Conservation (phyloP, 352 stramenopile genomes). For the Phytophthora sp. region DNA sequence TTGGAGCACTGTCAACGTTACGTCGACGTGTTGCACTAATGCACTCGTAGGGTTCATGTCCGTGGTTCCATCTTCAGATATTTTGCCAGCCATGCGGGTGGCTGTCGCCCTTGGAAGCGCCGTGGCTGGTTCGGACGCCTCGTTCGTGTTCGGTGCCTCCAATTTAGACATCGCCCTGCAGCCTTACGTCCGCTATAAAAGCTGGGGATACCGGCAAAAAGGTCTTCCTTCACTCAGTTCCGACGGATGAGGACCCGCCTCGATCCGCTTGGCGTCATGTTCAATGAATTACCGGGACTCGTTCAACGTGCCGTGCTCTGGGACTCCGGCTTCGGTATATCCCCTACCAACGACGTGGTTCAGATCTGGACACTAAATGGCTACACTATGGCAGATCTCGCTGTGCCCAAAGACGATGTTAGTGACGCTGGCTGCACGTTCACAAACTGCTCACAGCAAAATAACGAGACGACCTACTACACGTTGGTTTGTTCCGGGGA, state of each 20-base stretch:
- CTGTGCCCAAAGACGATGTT: slow-evolving; percentile 25
- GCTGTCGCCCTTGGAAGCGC: too few relatives aligned
- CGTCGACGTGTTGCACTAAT: too few relatives aligned
- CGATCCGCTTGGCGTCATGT: slow-evolving; percentile 18
- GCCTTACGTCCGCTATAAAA: slow-evolving; percentile 34
- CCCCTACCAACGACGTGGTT: slow-evolving; percentile 18
- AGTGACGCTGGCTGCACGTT: slow-evolving; percentile 18
- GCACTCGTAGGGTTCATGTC: too few relatives aligned
- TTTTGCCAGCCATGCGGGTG: too few relatives aligned
- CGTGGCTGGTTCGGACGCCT: slow-evolving; percentile 4
- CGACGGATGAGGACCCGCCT: slow-evolving; percentile 16
- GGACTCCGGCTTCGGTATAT: slow-evolving; percentile 41
- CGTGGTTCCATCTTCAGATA: too few relatives aligned
- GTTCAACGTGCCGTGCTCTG: slow-evolving; percentile 46
- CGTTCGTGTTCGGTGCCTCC: slow-evolving; percentile 38
- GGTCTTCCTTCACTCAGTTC: slow-evolving; percentile 16
- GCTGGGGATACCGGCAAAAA: background rate
- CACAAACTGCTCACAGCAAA: slow-evolving; percentile 38
- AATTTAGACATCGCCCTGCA: slow-evolving; percentile 48
- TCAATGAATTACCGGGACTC: slow-evolving; percentile 29
- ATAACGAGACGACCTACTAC: slow-evolving; percentile 15
- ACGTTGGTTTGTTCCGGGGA: slow-evolving; percentile 32
- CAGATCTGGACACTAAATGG: slow-evolving; percentile 28
- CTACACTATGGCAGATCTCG: slow-evolving; percentile 36
- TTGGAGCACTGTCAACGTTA: too few relatives aligned